Base-by-base conservation (phyloP, 2,329 filamentous ascomycete species). In the Calycina marina region DNA sequence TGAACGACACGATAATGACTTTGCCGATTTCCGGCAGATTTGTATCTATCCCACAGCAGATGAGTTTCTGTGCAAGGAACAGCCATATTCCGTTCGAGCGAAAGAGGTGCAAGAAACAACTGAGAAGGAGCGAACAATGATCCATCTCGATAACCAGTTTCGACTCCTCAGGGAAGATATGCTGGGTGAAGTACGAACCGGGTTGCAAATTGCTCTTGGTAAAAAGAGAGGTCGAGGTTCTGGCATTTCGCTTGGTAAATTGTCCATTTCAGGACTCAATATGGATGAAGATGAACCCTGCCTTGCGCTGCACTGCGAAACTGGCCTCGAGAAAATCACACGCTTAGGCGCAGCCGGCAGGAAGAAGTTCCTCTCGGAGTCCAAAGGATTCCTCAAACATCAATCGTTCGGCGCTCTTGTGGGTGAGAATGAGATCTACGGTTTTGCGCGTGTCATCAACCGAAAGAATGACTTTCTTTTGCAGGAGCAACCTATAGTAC, bases 1-100 rank as follows among this genome's bases (percentile, higher is more conserved):
- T 0, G 77, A 77, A 0, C 65, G 79, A 0, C 78, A 86, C 40
- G 75, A 85, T 50, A 86, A 86, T 33, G 79, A 85, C 43, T 67
- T 67, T 45, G 56, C 45, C 1, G 62, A 81, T 40, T 75, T 74
- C 42, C 61, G 68, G 0, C 37, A 70, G 0, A 71, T 82, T 18
- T 55, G 64, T 2, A 72, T 84, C 10, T 63, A 70, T 29, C 80
- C 79, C 0, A 84, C 77, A 0, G 50, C 63, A 0, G 69, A 77
- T 30, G 79, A 85, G 45, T 59, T 84, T 2, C 36, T 58, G 0
- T 75, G 64, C 0, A 58, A 48, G 0, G 59, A 65, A 3, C 46
- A 50, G 14, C 62, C 69, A 0, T 83, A 71, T 48, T 69, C 72
- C 27, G n/a, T n/a, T n/a, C n/a, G n/a, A n/a, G n/a, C n/a, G n/a